Conservation (phyloP, 805 yeast genomes). For the Crinitomyces ghanaensis region DNA sequence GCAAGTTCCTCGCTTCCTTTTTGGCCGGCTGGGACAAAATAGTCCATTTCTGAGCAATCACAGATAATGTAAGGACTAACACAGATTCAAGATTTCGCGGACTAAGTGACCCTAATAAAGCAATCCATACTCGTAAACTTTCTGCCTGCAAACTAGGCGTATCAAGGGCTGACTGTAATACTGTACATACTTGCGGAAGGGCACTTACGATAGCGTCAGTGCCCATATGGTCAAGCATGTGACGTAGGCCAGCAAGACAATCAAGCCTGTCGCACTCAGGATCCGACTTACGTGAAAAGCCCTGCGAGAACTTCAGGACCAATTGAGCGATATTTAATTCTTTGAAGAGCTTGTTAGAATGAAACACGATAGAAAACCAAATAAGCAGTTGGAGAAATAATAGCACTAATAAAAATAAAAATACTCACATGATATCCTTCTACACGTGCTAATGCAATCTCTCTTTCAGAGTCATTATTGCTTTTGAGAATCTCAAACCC, state of each 20-base stretch:
- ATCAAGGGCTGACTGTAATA: conserved; percentile 70
- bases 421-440: too few species aligned
- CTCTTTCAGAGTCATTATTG: conserved; percentile 12
- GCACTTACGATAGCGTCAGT: conserved; percentile 50
- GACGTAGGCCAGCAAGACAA: conserved; percentile 63
- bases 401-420: too few species aligned
- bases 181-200: conserved; percentile 75
- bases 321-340: conserved; percentile 59
- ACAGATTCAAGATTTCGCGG: conserved; percentile 50
- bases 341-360: conserved; percentile 28
- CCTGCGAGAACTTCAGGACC: conserved; percentile 54
- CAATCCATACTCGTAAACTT: conserved; percentile 59
- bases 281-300: conserved; percentile 62
- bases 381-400: too few species aligned
- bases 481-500: conserved; percentile 32
- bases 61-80: conserved; percentile 62
- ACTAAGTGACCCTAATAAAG: conserved; percentile 45
- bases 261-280: conserved; percentile 60
- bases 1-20: conserved; percentile 39
- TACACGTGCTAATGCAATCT: not conserved
- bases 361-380: not conserved
- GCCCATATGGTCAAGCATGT: conserved; percentile 41
- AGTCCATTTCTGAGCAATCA: conserved; percentile 58
- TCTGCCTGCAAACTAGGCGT: conserved; percentile 45
- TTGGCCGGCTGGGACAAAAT: conserved; percentile 39